Evolutionary conservation across 2,329 filamentous ascomycete genomes (phyloP).

Genomic region (Fusarium paranaense): DNA sequence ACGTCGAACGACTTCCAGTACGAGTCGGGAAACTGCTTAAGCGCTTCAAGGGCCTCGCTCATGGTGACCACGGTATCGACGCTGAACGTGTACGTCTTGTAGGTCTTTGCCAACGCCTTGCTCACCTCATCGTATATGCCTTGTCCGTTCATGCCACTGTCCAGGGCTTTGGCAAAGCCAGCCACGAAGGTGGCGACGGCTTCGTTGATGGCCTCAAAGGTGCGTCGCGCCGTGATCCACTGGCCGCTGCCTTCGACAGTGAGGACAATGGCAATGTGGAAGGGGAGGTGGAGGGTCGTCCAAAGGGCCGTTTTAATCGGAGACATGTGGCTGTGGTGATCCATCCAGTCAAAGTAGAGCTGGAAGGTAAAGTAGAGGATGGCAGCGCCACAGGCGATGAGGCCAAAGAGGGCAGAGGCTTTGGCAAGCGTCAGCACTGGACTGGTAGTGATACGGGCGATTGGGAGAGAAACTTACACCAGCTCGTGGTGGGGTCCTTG

Average conservation of each 20-base stretch:
- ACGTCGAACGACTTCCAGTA: not conserved
- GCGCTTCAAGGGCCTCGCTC: rapidly evolving
- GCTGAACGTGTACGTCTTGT: not conserved
- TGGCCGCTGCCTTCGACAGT: not conserved
- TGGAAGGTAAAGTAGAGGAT: not conserved
- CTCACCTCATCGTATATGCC: not conserved
- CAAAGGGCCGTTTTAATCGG: not conserved
- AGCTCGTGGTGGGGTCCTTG: not conserved
- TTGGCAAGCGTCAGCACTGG: not conserved
- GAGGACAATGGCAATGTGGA: not conserved
- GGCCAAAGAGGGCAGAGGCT: not conserved
- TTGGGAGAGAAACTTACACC: not conserved
- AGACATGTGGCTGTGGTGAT: not conserved
- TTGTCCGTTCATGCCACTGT: not conserved
- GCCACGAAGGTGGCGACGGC: rapidly evolving
- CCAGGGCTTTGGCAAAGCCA: not conserved
- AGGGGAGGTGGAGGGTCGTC: not conserved
- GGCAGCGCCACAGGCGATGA: not conserved
- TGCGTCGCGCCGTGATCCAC: not conserved
- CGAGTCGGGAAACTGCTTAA: not conserved
- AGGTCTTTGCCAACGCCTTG: not conserved
- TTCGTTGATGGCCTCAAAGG: not conserved
- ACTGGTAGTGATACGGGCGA: not conserved
- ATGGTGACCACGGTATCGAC: not conserved
- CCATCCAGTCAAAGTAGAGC: not conserved